A percentile compares a stretch with the other conserved stretches of the same genome.
These are phyloP conservation scores for Ordospora colligata DNA, from an alignment of 371 early-diverging fungal genomes.

Conservation along the genomic window DNA sequence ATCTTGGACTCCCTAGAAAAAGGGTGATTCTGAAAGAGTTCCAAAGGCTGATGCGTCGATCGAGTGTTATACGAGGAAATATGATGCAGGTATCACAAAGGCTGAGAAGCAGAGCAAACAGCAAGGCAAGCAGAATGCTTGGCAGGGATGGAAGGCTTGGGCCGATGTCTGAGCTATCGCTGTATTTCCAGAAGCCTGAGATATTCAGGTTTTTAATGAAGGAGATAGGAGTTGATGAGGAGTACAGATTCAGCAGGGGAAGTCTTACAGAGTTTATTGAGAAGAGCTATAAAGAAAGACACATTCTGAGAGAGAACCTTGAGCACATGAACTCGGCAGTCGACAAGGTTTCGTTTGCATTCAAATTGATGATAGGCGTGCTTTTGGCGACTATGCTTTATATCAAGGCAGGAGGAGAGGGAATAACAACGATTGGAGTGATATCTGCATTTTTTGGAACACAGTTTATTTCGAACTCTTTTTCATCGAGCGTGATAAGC, in stretches of 20 bases:
- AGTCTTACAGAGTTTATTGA: constrained; percentile 50
- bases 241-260: constrained; percentile 28
- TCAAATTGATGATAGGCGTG: constrained; percentile 41
- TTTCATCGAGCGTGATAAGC: constrained; percentile 54
- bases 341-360: constrained; percentile 40
- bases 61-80: constrained; percentile 9
- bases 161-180: constrained; percentile 7
- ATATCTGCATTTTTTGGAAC: constrained; percentile 60
- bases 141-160: not conserved
- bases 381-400: constrained; percentile 30
- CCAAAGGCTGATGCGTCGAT: constrained; percentile 25
- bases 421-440: constrained; percentile 31
- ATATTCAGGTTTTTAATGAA: constrained; percentile 40
- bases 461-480: constrained; percentile 54
- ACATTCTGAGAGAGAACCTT: constrained; percentile 52
- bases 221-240: constrained; percentile 25
- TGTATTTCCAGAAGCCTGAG: constrained; percentile 26
- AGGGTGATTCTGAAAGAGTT: constrained; percentile 59
- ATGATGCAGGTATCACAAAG: constrained; percentile 13
- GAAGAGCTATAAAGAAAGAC: constrained; percentile 53
- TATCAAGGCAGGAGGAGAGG: constrained; percentile 33
- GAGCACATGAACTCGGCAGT: constrained; percentile 58
- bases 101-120: constrained; percentile 34
- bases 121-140: constrained; percentile 34
- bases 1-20: constrained; percentile 34